A percentile compares a stretch with the other conserved stretches of the same genome.
Conservation (phyloP, 2,329 filamentous ascomycete species). For the Diaporthe ampelina region DNA sequence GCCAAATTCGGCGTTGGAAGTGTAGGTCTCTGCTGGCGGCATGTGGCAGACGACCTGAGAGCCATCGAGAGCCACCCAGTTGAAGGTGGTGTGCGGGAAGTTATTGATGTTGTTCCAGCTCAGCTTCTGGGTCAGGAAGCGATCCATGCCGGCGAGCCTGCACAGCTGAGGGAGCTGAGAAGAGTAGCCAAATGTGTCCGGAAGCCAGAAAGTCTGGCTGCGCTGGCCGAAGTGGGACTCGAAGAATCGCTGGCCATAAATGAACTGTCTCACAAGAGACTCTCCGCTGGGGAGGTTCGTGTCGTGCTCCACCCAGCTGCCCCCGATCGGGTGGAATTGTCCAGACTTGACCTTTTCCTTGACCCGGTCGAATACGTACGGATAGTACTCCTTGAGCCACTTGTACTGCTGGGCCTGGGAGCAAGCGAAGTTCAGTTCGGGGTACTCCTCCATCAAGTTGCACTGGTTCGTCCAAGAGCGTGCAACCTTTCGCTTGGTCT, state of each 20-base stretch:
- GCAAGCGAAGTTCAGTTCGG: constrained; percentile 91
- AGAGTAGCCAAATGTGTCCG: constrained; percentile 98
- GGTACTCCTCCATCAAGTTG: constrained; percentile 93
- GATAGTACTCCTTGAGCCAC: constrained; percentile 93
- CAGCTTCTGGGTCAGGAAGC: constrained; percentile 97
- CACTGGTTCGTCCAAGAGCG: constrained; percentile 98
- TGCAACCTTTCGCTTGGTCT: constrained; percentile 96
- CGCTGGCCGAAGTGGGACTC: constrained; percentile 92
- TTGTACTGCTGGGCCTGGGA: constrained; percentile 98
- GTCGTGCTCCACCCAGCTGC: constrained; percentile 99
- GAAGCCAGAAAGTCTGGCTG: constrained; percentile 95
- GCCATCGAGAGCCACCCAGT: constrained; percentile 96
- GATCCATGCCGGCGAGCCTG: constrained; percentile 92
- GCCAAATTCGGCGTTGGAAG: constrained; percentile 92
- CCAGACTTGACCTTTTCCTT: constrained; percentile 92
- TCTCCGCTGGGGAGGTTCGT: constrained; percentile 98
- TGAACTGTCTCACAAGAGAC: constrained; percentile 91
- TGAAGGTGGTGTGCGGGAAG: constrained; percentile 98
- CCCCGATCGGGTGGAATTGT: constrained; percentile 93
- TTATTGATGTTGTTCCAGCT: constrained; percentile 99
- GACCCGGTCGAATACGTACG: constrained; percentile 89
- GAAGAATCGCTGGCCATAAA: constrained; percentile 96
- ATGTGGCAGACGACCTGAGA: constrained; percentile 98
- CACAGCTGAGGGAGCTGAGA: constrained; percentile 95
- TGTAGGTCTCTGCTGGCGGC: constrained; percentile 96